Evolutionary conservation across 2,329 filamentous ascomycete species (phyloP), one percentile per base, ranked within the genome.

Genomic region (Pseudocercospora macadamiae): DNA sequence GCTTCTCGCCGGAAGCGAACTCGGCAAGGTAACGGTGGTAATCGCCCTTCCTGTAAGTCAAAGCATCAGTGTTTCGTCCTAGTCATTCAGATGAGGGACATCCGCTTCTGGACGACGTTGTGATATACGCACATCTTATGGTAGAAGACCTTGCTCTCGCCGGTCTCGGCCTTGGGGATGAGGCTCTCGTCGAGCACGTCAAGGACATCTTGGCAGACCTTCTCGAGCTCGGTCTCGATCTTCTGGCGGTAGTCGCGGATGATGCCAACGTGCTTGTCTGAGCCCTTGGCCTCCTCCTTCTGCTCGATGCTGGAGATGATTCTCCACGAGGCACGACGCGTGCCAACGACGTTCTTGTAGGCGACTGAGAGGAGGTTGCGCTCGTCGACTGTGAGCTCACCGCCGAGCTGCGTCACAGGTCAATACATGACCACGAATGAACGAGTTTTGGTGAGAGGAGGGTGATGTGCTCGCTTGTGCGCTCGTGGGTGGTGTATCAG

Each of bases 231-330:
- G 73, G 83, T 84, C 86, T 97, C 93, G 74, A 97, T 97, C 90
- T 97, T 97, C 82, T 92, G 88, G 75, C 93, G 93, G 86, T 97
- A 97, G 66, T 96, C 92, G 78, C 90, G 90, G 83, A 97, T 97
- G 80, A 90, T 92, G 72, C 82, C 78, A 74, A 97, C 91, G 80
- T 97, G 93, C 85, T 95, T 93, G 75, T 96, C 91, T 69, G 89
- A 91, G 76, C 93, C 93, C 88, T 97, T 97, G 77, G 92, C 95
- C 83, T 97, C 93, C 85, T 97, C 93, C 89, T 97, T 97, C 82
- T 97, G 93, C 85, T 97, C 93, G 80, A 99, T 97, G 77, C 95
- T 97, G 77, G 93, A 96, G 82, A 99, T 96, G 82, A 99, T 97
- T 82, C 93, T 89, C 93, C 93, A 99, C 73, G 92, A 97, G 76